phyloP scores from a whole-genome alignment of 805 yeast genomes.

The Tetrapisispora iriomotensis region DNA sequence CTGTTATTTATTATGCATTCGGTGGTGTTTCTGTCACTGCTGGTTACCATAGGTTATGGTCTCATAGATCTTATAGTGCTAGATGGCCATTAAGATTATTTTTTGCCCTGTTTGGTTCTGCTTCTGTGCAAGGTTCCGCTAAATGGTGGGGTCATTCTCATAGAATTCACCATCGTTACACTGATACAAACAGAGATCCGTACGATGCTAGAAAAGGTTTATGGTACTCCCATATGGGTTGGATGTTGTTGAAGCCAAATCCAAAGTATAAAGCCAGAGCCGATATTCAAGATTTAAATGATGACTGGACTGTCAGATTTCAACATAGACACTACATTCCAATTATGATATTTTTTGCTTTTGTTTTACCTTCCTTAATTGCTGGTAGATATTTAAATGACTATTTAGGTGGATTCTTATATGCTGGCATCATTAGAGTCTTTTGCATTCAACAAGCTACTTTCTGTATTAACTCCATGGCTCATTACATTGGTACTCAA shows the following conservation, averaged over 20 bases:
- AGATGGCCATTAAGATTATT: slow-evolving; percentile 50
- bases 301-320: slow-evolving; percentile 69
- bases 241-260: slow-evolving; percentile 76
- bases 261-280: slow-evolving; percentile 77
- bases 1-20: slow-evolving; percentile 42
- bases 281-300: slow-evolving; percentile 67
- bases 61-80: slow-evolving; percentile 66
- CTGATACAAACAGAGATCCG: slow-evolving; percentile 76
- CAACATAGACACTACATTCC: slow-evolving; percentile 71
- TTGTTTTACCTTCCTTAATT: slow-evolving; percentile 49
- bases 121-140: slow-evolving; percentile 75
- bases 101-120: slow-evolving; percentile 72
- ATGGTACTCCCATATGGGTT: slow-evolving; percentile 78
- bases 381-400: slow-evolving; percentile 51
- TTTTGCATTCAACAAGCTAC: slow-evolving; percentile 74
- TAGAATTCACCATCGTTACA: slow-evolving; percentile 78
- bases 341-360: slow-evolving; percentile 52
- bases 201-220: slow-evolving; percentile 78
- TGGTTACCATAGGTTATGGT: slow-evolving; percentile 73
- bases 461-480: slow-evolving; percentile 76
- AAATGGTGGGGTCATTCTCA: slow-evolving; percentile 88
- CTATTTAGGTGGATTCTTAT: slow-evolving; percentile 62
- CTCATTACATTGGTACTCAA: slow-evolving; percentile 79
- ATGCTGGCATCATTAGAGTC: slow-evolving; percentile 64
- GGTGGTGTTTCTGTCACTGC: slow-evolving; percentile 75